Percentiles rank a stretch among this genome's conserved stretches.
Conservation (phyloP, 2,329 filamentous ascomycete genomes). For the Ceratocystis alfenasii region DNA sequence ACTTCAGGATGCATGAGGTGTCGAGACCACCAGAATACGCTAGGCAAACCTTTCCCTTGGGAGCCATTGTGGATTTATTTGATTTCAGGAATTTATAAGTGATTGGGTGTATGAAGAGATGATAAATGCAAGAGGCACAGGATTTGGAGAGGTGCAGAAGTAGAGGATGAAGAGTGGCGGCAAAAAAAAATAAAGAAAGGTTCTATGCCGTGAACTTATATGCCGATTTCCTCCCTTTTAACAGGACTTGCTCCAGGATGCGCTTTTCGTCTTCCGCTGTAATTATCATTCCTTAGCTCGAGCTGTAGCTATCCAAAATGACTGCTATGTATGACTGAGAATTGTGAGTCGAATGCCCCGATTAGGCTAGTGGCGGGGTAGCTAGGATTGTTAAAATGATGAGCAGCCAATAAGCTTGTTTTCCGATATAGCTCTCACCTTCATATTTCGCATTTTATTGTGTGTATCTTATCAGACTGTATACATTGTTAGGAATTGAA, state of each 20-base stretch:
- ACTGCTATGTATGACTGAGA: conserved; percentile 19
- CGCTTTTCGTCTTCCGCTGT: conserved; percentile 19
- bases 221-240: neutral
- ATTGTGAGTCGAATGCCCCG: conserved; percentile 16
- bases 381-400: conserved; percentile 12
- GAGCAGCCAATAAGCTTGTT: conserved; percentile 7
- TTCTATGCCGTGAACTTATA: neutral
- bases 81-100: neutral
- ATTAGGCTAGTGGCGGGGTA: conserved; percentile 20
- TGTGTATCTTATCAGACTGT: conserved; percentile 2
- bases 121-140: neutral
- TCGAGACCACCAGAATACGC: conserved; percentile 30
- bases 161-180: neutral
- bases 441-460: neutral
- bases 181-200: neutral
- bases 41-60: conserved; percentile 22
- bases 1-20: conserved; percentile 34
- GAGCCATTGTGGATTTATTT: conserved; percentile 13
- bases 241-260: neutral
- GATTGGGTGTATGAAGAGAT: neutral
- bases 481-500: neutral
- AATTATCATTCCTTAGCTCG: neutral
- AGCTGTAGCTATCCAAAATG: neutral
- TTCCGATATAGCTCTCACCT: neutral
- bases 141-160: neutral